Base-by-base conservation (phyloP, 257 asterid genomes). In the Solanum tacnaense region DNA sequence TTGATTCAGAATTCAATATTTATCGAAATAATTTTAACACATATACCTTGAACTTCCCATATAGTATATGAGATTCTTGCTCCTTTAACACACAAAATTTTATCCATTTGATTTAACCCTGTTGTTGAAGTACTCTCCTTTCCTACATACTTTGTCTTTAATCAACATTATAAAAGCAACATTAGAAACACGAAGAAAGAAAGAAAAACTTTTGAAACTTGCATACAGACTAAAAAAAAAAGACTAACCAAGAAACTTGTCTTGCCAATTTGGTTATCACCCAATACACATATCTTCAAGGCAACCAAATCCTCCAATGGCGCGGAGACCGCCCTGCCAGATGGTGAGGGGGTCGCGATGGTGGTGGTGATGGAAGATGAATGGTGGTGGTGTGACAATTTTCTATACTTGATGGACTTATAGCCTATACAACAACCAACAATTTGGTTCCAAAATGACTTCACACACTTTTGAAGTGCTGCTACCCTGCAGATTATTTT, bases 31-130 rank as follows among this genome's bases (percentile, higher is more conserved):
- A 4, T 70, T 70, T 29, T 29, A 3, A 70, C 38, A 29, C 21
- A 87, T 23, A 1, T 89, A 96, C 98, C 98, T 92, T 85, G 90
- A 29, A 94, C 97, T 88, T 96, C 98, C 98, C 98, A 94, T 60
- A 96, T 92, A 88, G 92, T 90, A 60, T 92, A 96, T 85, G 96
- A 92, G 85, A 96, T 94, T 34, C 95, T 92, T 87, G 96, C 96
- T 29, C 98, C 98, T 88, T 93, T 91, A 1, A 94, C 94, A 82
- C 91, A 90, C 92, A 94, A 31, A 83, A 93, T 94, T 89, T 96
- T 96, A 89, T 93, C 96, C 91, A 94, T 96, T 16, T 91, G 96
- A 86, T 94, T 92, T 72, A 94, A 84, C 88, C 98, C 98, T 15
- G 90, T 65, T 38, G 85, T 56, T 56, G 67, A 56, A 56, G 11